Evolutionary conservation across 2,329 filamentous ascomycete species (phyloP).

Genomic region (Pyrenochaeta sp.): DNA sequence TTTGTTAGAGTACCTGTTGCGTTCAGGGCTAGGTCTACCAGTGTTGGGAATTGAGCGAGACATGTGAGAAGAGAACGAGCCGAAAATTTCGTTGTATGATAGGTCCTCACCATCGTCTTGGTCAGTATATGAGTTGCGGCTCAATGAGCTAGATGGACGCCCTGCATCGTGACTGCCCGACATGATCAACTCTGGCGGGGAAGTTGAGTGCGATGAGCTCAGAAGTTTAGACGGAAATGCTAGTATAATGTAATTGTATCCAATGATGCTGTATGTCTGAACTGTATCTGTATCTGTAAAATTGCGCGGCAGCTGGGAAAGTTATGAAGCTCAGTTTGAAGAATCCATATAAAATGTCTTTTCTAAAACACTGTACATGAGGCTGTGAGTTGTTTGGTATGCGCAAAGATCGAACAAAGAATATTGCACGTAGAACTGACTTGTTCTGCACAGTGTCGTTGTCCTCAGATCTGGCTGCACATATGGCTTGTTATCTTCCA

Average conservation of each 20-base stretch:
- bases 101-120: not conserved
- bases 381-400: not conserved
- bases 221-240: not conserved
- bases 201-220: not conserved
- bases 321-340: not conserved
- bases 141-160: not conserved
- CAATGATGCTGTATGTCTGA: not conserved
- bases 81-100: not conserved
- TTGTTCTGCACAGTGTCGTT: no score
- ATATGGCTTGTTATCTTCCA: no score
- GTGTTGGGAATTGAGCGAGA: no score
- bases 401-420: no score
- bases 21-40: constrained; percentile 9
- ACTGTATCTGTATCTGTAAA: not conserved
- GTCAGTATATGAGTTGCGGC: not conserved
- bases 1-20: constrained; percentile 20
- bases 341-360: not conserved
- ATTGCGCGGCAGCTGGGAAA: not conserved
- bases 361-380: not conserved
- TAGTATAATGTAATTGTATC: not conserved
- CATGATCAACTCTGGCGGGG: not conserved
- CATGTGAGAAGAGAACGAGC: not conserved
- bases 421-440: no score
- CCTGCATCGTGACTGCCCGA: constrained; percentile 1
- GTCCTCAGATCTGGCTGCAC: no score